Conservation (phyloP, 345 rosid species). For the Mercurialis annua region DNA sequence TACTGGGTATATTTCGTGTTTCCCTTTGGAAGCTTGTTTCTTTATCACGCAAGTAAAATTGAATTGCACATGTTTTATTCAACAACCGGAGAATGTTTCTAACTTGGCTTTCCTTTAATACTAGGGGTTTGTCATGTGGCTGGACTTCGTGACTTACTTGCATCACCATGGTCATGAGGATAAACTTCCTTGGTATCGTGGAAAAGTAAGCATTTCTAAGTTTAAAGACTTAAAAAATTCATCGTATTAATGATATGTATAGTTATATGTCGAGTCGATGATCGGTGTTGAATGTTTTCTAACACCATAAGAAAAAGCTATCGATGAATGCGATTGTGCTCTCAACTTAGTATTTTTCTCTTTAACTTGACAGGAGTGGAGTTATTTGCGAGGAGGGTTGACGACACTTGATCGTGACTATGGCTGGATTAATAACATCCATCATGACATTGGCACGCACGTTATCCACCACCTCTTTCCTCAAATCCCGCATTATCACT, state of each 20-base stretch:
- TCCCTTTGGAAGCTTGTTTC: background rate
- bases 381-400: slow-evolving; percentile 77
- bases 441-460: slow-evolving; percentile 90
- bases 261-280: background rate
- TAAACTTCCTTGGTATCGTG: slow-evolving; percentile 95
- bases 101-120: background rate
- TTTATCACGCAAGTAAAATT: background rate
- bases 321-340: no score
- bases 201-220: slow-evolving; percentile 52
- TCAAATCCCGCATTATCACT: slow-evolving; percentile 86
- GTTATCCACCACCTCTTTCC: slow-evolving; percentile 92
- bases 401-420: slow-evolving; percentile 87
- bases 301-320: no score
- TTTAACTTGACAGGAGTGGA: slow-evolving; percentile 65
- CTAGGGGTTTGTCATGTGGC: slow-evolving; percentile 70
- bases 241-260: background rate
- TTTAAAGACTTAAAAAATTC: background rate
- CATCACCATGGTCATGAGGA: slow-evolving; percentile 85
- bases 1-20: slow-evolving; percentile 43
- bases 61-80: background rate
- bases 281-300: background rate
- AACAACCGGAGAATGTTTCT: background rate
- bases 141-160: slow-evolving; percentile 83
- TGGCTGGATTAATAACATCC: slow-evolving; percentile 65
- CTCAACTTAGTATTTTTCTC: no score